Evolutionary conservation across 768 basidiomycete genomes (phyloP).

Genomic region (Tricholoma sp.): DNA sequence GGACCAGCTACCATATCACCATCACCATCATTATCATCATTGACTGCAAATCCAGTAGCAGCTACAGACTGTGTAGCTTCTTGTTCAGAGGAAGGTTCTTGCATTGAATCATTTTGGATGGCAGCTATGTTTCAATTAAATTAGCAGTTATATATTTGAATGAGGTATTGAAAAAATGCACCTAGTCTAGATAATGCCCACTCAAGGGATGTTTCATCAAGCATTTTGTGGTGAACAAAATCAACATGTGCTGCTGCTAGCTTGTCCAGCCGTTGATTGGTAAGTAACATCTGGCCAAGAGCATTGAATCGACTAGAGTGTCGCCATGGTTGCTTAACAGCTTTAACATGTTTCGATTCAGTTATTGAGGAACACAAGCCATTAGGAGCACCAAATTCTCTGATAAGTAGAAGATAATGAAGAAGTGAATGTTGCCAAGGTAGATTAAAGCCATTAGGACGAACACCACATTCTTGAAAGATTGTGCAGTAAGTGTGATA

Average conservation of each 20-base stretch:
- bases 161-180: background rate
- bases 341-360: conserved; percentile 13
- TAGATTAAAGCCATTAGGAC: conserved; percentile 2
- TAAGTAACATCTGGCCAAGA: conserved; percentile 17
- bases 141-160: background rate
- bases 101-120: background rate
- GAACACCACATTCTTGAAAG: conserved; percentile 11
- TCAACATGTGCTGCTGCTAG: conserved; percentile 5
- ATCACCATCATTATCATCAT: background rate
- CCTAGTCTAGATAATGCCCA: background rate
- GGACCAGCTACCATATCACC: background rate
- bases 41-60: background rate
- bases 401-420: conserved; percentile 17
- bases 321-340: conserved; percentile 18
- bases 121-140: background rate
- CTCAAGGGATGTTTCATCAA: background rate
- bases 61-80: too few species aligned
- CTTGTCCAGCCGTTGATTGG: conserved; percentile 9
- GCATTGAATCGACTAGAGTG: conserved; percentile 14
- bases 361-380: conserved; percentile 28
- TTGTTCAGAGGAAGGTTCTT: background rate
- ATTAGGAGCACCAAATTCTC: conserved; percentile 22
- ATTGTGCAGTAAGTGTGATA: conserved; percentile 22
- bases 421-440: conserved; percentile 17
- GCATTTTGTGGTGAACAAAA: conserved; percentile 3